Base-by-base conservation (phyloP, 257 asterid genomes). In the Solanum ossicruentum region DNA sequence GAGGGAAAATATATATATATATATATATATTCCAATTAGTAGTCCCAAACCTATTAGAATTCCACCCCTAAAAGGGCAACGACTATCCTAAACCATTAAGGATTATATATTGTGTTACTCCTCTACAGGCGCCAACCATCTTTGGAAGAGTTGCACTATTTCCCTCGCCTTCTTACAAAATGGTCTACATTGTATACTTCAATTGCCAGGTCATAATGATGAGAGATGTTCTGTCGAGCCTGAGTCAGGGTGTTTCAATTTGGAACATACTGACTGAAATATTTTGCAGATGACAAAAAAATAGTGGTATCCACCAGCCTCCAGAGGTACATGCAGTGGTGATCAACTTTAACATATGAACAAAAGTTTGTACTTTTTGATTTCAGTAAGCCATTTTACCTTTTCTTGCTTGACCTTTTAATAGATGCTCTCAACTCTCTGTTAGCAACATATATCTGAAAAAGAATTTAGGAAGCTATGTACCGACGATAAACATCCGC, bases 301-400 rank as follows among this genome's bases (percentile, higher is more conserved):
- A 28, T 89, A 93, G 10, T 12, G 98, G 98, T 10, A 97, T 94
- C 98, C 98, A 96, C 99, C 98, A 93, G 75, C 99, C 98, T 88
- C 99, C 92, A 57, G 6, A 73, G 70, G 18, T 10, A 32, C 0
- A 1, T 4, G 1, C 47, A 49, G 21, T 7, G 12, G 1, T 0
- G 2, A 73, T 2, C 0, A 20, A 10, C 20, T 12, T 73, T 7
- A 45, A 0, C 41, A 0, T 47, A 1, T 12, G 13, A 73, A 73
- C n/a, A 21, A 6, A 73, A 73, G 12, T 45, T 47, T 13, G 2
- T 11, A 5, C 7, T 3, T 47, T n/a, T 13, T 73, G 4, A 7
- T 73, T n/a, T 73, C 81, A 5, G 49, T 12, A 20, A 85, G 55
- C 17, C 66, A 23, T 55, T 10, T 89, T 88, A 94, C 97, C 97